Base-by-base conservation (phyloP, 495 filamentous ascomycete genomes). In the Rostrohypoxylon terebratum region DNA sequence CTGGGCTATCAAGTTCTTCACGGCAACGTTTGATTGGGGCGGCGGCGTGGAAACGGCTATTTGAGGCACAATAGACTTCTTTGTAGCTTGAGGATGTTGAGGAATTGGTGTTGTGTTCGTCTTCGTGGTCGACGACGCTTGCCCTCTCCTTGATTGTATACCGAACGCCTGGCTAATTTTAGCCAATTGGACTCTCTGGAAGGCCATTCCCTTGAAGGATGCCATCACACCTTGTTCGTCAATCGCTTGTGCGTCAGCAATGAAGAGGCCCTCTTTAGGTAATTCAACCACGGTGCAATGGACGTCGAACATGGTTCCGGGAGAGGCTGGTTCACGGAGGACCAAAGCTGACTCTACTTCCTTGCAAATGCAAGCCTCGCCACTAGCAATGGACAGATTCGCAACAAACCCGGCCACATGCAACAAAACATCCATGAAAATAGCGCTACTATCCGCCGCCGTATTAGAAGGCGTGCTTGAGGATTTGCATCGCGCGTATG, bases 151-250 rank as follows among this genome's bases (percentile, higher is more conserved):
- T 36, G 51, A 55, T 13, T 55, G 51, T 20, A 34, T 55, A 20
- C 31, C n/a, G 51, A 55, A 55, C 0, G 51, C 51, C 51, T 55
- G 51, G 31, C 31, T 55, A 28, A 55, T 20, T 28, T 55, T 55
- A 36, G 51, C 25, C 11, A 55, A n/a, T 55, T 55, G 51, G 16
- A 55, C 51, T 36, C 51, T 28, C n/a, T 55, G 51, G 51, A 55
- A 55, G n/a, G 51, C 51, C 51, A 55, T 55, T 20, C 51, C 51
- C 51, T 55, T 55, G 31, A 55, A 55, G n/a, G 51, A 55, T 10
- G 51, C 51, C 51, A 55, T 55, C 8, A 55, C 31, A 55, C 51
- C 51, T 2, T 20, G 51, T n/a, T 55, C 51, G 16, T 55, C 51
- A 8, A 16, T 31, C n/a, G 51, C 51, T 31, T 55, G 51, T 6